Evolutionary conservation across 2,329 filamentous ascomycete genomes (phyloP), one percentile per base, ranked within the genome.

Genomic region (Penicillium sp.): DNA sequence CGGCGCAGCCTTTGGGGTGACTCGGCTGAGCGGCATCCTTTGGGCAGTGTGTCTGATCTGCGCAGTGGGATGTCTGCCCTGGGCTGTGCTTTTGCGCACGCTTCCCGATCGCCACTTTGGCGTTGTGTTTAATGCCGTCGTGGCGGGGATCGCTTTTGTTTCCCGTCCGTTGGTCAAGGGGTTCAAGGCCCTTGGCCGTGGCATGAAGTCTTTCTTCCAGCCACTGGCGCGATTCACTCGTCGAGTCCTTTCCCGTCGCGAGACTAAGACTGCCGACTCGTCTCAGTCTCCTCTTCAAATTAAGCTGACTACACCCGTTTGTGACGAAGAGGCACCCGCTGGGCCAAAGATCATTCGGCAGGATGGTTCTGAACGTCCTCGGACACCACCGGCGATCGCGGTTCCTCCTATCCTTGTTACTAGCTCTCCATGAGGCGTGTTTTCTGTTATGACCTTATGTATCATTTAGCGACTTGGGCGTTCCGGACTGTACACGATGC

Each of bases 1-100:
- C 64, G 90, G 91, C 35, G 78, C 81, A 9, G 91, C 93, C 1
- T 96, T 98, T 81, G 85, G 85, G 51, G 92, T 96, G 60, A 82
- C 82, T 1, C 78, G 81, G 1, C 82, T 97, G 65, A 87, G 87
- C 18, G 85, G 84, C n/a, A 78, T 83, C 13, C 89, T 96, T 73
- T 98, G 94, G 95, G 93, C 82, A 7, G 89, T 95, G 66, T 96
- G 92, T 7, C 84, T 99, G 57, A 82, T 95, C 27, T 85, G 96
- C 39, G 92, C 93, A 35, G 81, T 89, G 64, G 77, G 96, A n/a
- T 96, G 94, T 18, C 86, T 98, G 33, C 91, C 92, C 0, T 82
- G 96, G 55, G 95, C 91, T 59, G 82, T 94, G 24, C 79, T 91
- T 35, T 89, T 98, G 59, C 90, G 95, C 50, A 81, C 91, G 27